Evolutionary conservation across 208 protist genomes (phyloP).

Genomic region (Trypanosoma congolense): DNA sequence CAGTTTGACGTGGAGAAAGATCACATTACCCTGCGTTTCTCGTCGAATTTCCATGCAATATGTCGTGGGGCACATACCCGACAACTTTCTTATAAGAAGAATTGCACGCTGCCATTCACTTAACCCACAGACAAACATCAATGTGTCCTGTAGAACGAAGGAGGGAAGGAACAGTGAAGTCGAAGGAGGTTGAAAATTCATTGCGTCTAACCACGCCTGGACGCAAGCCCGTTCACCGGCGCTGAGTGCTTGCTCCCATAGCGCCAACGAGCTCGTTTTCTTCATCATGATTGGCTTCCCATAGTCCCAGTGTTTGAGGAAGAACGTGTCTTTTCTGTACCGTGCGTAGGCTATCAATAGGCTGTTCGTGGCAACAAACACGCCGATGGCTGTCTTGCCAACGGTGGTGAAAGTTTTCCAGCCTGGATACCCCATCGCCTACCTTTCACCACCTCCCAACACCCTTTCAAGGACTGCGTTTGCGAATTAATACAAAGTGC

Average conservation of each 20-base stretch:
- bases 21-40: slow-evolving; percentile 36
- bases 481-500: too few relatives aligned
- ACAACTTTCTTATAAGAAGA: slow-evolving; percentile 30
- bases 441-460: not conserved
- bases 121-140: slow-evolving; percentile 43
- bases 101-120: slow-evolving; percentile 48
- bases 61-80: slow-evolving; percentile 24
- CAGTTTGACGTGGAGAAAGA: slow-evolving; percentile 58
- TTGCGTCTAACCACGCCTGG: slow-evolving; percentile 38
- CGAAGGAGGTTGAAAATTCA: slow-evolving; percentile 26
- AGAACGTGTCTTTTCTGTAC: slow-evolving; percentile 33
- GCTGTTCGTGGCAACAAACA: slow-evolving; percentile 24
- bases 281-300: slow-evolving; percentile 39
- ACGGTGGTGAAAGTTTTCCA: not conserved
- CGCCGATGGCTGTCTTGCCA: slow-evolving; percentile 3
- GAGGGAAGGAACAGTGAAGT: slow-evolving; percentile 28
- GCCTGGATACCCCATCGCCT: not conserved
- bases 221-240: slow-evolving; percentile 50
- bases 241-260: slow-evolving; percentile 43
- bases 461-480: too few relatives aligned
- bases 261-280: slow-evolving; percentile 26
- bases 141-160: slow-evolving; percentile 49
- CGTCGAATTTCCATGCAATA: slow-evolving; percentile 45
- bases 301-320: slow-evolving; percentile 58
- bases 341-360: slow-evolving; percentile 33